Evolutionary conservation across 31 red algal species (phyloP).

Genomic region (Odonthalia washingtoniensis): DNA sequence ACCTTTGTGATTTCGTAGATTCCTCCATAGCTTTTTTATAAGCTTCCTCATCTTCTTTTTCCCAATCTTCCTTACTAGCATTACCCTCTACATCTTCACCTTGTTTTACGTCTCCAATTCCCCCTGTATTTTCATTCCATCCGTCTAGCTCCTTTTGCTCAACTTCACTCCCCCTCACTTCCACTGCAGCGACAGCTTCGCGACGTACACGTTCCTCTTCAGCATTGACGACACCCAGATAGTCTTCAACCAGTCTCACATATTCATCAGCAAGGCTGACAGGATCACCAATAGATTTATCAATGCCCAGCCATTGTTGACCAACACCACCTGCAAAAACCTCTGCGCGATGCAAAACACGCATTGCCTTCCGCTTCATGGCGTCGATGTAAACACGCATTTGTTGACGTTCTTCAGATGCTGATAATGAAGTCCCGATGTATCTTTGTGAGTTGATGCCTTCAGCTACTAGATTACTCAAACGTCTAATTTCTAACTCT

Average conservation of each 20-base stretch:
- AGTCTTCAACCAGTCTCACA: constrained; percentile 71
- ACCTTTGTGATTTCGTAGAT: neutral
- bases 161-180: neutral
- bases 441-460: constrained; percentile 55
- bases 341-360: constrained; percentile 79
- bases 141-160: neutral
- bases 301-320: constrained; percentile 71
- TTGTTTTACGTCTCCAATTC: constrained; percentile 23
- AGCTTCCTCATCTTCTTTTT: constrained; percentile 47
- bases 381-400: constrained; percentile 74
- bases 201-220: constrained; percentile 56
- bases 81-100: neutral
- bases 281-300: constrained; percentile 63
- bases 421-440: constrained; percentile 37
- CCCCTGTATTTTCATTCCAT: neutral
- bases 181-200: neutral
- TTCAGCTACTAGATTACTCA: constrained; percentile 67
- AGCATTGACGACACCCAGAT: constrained; percentile 60
- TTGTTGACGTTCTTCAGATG: constrained; percentile 47
- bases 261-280: constrained; percentile 79
- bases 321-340: constrained; percentile 58
- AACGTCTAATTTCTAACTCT: constrained; percentile 68
- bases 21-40: constrained; percentile 51
- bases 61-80: constrained; percentile 45
- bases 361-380: constrained; percentile 77